phyloP scores from a whole-genome alignment of 768 basidiomycete genomes.

The Suillus subluteus region DNA sequence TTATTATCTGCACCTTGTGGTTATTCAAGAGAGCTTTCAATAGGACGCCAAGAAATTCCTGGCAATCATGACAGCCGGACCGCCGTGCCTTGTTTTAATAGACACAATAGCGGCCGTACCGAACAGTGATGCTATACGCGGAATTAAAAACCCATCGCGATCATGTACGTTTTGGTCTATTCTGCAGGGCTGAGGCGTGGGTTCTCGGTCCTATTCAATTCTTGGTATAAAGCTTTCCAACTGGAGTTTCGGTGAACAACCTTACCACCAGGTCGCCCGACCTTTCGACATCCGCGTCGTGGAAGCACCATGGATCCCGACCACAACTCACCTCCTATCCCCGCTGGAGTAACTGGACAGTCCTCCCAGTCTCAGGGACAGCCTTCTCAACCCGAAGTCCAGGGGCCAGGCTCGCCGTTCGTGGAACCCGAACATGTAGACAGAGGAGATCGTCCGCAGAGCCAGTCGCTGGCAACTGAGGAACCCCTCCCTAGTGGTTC shows the following conservation, averaged over 20 bases:
- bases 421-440: slow-evolving; percentile 13
- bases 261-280: neutral
- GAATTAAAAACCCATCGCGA: neutral
- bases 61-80: neutral
- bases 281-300: neutral
- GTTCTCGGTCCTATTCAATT: neutral
- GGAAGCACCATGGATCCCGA: slow-evolving; percentile 22
- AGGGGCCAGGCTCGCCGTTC: neutral
- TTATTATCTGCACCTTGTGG: neutral
- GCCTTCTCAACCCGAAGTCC: neutral
- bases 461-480: slow-evolving; percentile 11
- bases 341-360: neutral
- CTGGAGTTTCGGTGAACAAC: neutral
- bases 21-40: neutral
- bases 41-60: neutral
- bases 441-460: slow-evolving; percentile 1
- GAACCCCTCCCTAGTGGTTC: slow-evolving; percentile 15
- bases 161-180: too few relatives aligned
- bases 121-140: slow-evolving; percentile 5
- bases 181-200: neutral
- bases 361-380: slow-evolving; percentile 1
- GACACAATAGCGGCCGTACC: slow-evolving; percentile 4
- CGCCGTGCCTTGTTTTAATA: slow-evolving; percentile 10
- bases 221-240: slow-evolving; percentile 7
- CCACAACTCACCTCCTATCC: neutral